phyloP scores from a whole-genome alignment of 2,329 filamentous ascomycete genomes.

The Cladosporium sp. region DNA sequence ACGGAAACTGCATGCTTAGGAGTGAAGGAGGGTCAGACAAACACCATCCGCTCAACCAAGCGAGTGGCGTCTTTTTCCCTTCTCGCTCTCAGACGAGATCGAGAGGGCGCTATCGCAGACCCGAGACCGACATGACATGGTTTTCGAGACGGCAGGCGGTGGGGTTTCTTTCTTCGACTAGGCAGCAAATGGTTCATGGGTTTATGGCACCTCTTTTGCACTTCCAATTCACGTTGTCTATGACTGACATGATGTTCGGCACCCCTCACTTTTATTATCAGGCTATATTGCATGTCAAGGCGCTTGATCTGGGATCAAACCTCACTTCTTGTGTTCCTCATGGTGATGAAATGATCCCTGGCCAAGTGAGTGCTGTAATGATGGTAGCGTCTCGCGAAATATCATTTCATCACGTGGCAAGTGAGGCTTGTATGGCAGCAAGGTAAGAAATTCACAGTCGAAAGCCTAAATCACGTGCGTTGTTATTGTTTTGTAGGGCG shows the following conservation, averaged over 20 bases:
- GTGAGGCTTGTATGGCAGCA: no score
- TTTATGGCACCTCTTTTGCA: conserved; percentile 7
- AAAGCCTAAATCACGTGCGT: no score
- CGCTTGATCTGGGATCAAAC: no score
- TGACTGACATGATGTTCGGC: background rate
- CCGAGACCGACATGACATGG: conserved; percentile 7
- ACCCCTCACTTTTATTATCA: background rate
- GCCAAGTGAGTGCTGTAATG: no score
- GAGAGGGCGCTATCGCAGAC: background rate
- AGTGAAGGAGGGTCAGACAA: conserved; percentile 1
- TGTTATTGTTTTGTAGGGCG: no score
- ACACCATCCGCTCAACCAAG: background rate
- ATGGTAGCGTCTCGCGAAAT: no score
- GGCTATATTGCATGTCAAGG: background rate
- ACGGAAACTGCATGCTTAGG: conserved; percentile 6
- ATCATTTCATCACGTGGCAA: no score
- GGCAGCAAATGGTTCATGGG: conserved; percentile 12
- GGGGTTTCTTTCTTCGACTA: conserved; percentile 6
- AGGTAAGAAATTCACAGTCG: no score
- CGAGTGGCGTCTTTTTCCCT: background rate
- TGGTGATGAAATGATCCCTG: no score
- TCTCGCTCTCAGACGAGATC: background rate
- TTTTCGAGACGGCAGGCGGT: conserved; percentile 5
- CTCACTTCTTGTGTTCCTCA: no score
- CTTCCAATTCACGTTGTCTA: background rate